phyloP scores from a whole-genome alignment of 2,329 filamentous ascomycete genomes.

The Neonectria punicea region DNA sequence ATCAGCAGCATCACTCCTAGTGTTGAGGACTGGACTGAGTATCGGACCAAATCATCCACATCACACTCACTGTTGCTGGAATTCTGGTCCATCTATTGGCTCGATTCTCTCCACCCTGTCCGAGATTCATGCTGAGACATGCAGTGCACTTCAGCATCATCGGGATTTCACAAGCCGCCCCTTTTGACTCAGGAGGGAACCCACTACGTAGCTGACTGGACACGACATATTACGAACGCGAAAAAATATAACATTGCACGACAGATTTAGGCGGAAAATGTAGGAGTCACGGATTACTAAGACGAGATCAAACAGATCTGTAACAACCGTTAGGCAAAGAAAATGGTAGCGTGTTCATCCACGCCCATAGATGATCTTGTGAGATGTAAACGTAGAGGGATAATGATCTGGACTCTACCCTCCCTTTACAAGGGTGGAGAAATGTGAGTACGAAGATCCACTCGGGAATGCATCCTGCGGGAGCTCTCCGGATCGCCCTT shows the following conservation, averaged over 20 bases:
- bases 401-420: too few species aligned
- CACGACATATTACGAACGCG: too few species aligned
- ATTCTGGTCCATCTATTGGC: not conserved
- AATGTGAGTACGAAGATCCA: not conserved
- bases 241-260: not conserved
- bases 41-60: not conserved
- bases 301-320: not conserved
- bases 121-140: not conserved
- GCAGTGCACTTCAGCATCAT: not conserved
- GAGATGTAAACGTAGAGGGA: too few species aligned
- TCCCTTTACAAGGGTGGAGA: not conserved
- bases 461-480: not conserved
- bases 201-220: too few species aligned
- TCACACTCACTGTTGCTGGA: not conserved
- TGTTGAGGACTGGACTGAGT: too few species aligned
- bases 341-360: too few species aligned
- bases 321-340: not conserved
- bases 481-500: not conserved
- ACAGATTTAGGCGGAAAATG: not conserved
- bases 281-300: not conserved
- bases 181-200: too few species aligned
- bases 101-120: not conserved
- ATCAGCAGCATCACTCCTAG: too few species aligned
- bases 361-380: too few species aligned
- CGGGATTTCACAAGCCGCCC: not conserved